Evolutionary conservation across 345 rosid species (phyloP), one percentile per base, ranked within the genome.

Genomic region (Hibiscus trionum): DNA sequence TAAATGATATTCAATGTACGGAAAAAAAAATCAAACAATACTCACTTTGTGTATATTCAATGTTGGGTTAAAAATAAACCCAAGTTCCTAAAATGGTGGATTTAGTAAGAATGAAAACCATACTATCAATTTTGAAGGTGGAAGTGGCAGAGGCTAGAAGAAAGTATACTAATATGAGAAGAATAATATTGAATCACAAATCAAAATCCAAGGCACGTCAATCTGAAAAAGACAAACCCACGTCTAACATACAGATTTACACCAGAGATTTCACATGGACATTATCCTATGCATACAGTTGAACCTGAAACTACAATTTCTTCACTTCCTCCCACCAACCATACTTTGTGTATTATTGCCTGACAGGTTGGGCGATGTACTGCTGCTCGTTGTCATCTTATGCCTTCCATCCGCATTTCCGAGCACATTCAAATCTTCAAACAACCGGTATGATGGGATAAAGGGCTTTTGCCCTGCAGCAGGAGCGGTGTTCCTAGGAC

Each of bases 361-460:
- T 0, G 87, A 72, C 73, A 88, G 74, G 69, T 85, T 82, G 15
- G 87, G 81, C 0, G 88, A 72, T 58, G 80, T 61, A 56, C 35
- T 59, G 27, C 80, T 69, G 12, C 61, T 50, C 4, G 75, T 67
- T 1, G 78, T 42, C 76, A 72, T 77, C 78, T 82, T 81, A 21
- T 77, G 82, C 73, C 83, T 83, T 53, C 89, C 93, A 55, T 87
- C 88, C 15, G 12, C 49, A 46, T 46, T 87, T 69, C 96, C 89
- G 7, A 88, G 83, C 71, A 88, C 90, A 77, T 92, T 87, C 35
- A 96, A 77, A 11, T 96, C 98, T 75, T 96, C 97, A 86, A 91
- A 93, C 79, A 96, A 77, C 80, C 85, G 85, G 77, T 90, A 90
- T 0, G 99, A 86, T 39, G 97, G 98, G 66, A 91, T 75, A 71